Evolutionary conservation across 352 stramenopile genomes (phyloP), one percentile per base, ranked within the genome.

Genomic region (Phytophthora pisi): DNA sequence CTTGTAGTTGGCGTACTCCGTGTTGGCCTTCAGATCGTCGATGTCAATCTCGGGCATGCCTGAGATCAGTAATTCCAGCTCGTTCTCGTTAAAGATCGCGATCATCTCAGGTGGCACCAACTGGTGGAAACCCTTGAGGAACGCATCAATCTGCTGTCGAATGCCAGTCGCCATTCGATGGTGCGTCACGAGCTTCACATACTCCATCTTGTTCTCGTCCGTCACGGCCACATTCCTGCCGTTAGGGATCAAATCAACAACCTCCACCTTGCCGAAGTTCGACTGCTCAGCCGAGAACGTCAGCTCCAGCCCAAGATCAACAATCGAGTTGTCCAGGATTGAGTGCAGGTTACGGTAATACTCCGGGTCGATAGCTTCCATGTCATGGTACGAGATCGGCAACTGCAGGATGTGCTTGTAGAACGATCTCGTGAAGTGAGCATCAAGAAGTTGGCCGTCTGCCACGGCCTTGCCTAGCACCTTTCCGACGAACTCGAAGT

Each of bases 151-250:
- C 58, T 97, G 98, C 71, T 96, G 92, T 13, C 95, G 89, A 65
- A 99, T 99, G 23, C 95, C 93, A 23, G 96, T 99, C 34, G 98
- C 99, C 97, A 99, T 99, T n/a, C 97, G 90, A 79, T 99, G 97
- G 72, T 99, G 93, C 51, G 97, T 99, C 60, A 99, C 96, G 4
- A 97, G 70, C 57, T 96, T 89, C 9, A 97, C 89, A 64, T 98
- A 98, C 51, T 97, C 89, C 77, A 96, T 91, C 81, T 98, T 98
- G 87, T 98, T 98, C 16, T 84, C 90, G 54, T 98, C 89, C 2
- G 92, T 97, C 4, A 98, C 95, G 4, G 58, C 53, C 24, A 98
- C 77, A 61, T 97, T 69, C 13, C 82, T 80, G 6, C 95, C 95
- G 34, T 95, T 93, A 1, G 92, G 91, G 40, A 97, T 93, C 53